phyloP scores from a whole-genome alignment of 1,284 basidiomycete genomes.

The Leccinum ponderosum region DNA sequence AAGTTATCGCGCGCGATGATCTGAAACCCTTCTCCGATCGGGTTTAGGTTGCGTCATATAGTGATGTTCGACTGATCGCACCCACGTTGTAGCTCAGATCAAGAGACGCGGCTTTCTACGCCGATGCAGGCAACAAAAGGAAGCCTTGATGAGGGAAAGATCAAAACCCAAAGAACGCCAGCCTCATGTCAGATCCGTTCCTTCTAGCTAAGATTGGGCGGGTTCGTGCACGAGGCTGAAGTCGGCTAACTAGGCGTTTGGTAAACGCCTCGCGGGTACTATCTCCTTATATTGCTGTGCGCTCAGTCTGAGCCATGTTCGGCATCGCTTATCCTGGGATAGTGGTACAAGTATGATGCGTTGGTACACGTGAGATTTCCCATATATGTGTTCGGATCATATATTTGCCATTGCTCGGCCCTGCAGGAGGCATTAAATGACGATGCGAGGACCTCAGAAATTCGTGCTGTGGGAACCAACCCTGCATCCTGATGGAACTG shows the following conservation, averaged over 20 bases:
- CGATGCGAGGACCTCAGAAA: neutral
- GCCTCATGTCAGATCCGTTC: slow-evolving; percentile 16
- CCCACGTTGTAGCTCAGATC: neutral
- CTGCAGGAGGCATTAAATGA: neutral
- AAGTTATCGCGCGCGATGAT: neutral
- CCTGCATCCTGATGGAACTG: neutral
- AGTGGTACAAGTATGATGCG: neutral
- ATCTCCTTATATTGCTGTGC: slow-evolving; percentile 1
- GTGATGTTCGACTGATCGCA: neutral
- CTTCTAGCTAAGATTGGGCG: slow-evolving; percentile 1
- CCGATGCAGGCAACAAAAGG: slow-evolving; percentile 17
- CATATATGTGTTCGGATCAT: slow-evolving; percentile 13
- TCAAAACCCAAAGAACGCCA: neutral
- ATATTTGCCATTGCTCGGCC: slow-evolving; percentile 2
- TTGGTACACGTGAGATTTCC: slow-evolving; percentile 1
- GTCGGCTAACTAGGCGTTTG: neutral
- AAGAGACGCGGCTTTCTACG: neutral
- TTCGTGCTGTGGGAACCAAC: neutral
- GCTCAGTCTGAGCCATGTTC: slow-evolving; percentile 1
- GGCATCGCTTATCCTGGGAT: slow-evolving; percentile 7
- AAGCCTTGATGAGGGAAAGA: slow-evolving; percentile 13
- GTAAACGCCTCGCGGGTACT: slow-evolving; percentile 8
- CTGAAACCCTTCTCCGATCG: neutral
- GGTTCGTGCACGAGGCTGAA: neutral
- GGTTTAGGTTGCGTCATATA: neutral